Percentiles rank a stretch among this genome's conserved stretches.
Evolutionary conservation across 176 grass and related monocot species (phyloP).

Genomic region (Carex cristatella): DNA sequence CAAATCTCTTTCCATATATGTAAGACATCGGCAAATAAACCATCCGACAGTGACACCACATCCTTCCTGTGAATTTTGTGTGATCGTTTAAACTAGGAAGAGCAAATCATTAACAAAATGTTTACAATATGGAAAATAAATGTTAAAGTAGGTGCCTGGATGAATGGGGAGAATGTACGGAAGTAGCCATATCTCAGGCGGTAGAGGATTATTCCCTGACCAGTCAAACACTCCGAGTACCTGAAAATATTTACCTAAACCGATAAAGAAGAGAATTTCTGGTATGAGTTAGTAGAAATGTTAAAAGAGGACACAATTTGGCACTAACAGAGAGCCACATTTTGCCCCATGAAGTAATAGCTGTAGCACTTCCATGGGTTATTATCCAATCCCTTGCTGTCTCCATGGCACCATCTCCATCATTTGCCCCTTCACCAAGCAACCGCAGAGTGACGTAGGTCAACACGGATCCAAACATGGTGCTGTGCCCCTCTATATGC

Average conservation of each 20-base stretch:
- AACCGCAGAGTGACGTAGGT: constrained; percentile 84
- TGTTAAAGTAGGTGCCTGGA: constrained; percentile 49
- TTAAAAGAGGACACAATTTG: not conserved
- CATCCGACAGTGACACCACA: constrained; percentile 98
- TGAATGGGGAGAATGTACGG: constrained; percentile 80
- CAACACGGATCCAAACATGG: constrained; percentile 87
- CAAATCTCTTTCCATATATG: constrained; percentile 93
- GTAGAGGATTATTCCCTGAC: constrained; percentile 91
- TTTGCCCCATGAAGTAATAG: constrained; percentile 92
- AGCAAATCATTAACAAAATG: not conserved
- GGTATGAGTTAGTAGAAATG: constrained; percentile 10
- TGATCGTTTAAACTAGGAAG: not conserved
- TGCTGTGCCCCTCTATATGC: constrained; percentile 85
- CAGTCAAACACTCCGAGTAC: constrained; percentile 98
- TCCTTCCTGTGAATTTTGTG: constrained; percentile 45
- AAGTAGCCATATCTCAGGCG: constrained; percentile 88
- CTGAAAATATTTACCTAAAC: constrained; percentile 27
- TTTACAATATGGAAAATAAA: not conserved
- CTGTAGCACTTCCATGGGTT: constrained; percentile 75
- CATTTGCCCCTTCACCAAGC: constrained; percentile 63
- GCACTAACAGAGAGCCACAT: constrained; percentile 77
- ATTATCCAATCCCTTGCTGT: constrained; percentile 85
- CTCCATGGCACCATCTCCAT: constrained; percentile 74
- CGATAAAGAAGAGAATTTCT: constrained; percentile 21
- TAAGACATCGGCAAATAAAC: constrained; percentile 97